A percentile compares a stretch with the other conserved stretches of the same genome.
Evolutionary conservation across 2,329 filamentous ascomycete genomes (phyloP).

Genomic region (Zasmidium cellare): DNA sequence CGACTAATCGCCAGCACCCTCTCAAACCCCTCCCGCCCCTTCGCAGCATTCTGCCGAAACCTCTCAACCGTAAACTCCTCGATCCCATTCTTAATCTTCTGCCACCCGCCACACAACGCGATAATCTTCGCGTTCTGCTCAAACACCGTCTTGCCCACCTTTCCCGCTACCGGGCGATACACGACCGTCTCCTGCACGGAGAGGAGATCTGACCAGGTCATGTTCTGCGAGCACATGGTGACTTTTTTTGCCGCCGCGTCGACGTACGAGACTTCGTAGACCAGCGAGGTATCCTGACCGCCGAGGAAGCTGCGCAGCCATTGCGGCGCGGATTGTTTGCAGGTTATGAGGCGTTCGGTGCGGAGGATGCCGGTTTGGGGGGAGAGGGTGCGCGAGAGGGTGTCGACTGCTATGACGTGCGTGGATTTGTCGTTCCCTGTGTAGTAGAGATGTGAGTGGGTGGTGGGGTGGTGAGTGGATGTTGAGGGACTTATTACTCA

Average conservation of each 20-base stretch:
- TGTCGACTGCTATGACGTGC: constrained; percentile 95
- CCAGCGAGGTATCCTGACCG: constrained; percentile 72
- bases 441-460: neutral
- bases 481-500: neutral
- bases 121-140: constrained; percentile 89
- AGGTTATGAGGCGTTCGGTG: constrained; percentile 68
- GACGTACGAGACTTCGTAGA: constrained; percentile 95
- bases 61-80: constrained; percentile 86
- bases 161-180: constrained; percentile 21
- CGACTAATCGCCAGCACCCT: constrained; percentile 90
- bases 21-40: constrained; percentile 93
- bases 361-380: constrained; percentile 66
- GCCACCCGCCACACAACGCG: constrained; percentile 92
- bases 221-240: constrained; percentile 94
- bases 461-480: neutral
- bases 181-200: constrained; percentile 86
- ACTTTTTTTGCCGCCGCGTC: constrained; percentile 80
- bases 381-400: constrained; percentile 71
- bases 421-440: constrained; percentile 87
- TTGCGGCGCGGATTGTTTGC: constrained; percentile 67
- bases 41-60: constrained; percentile 88
- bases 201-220: constrained; percentile 88
- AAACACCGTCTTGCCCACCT: constrained; percentile 68
- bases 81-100: constrained; percentile 93
- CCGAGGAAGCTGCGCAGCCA: constrained; percentile 82